Evolutionary conservation across 345 rosid species (phyloP).

Genomic region (Stellera chamaejasme): DNA sequence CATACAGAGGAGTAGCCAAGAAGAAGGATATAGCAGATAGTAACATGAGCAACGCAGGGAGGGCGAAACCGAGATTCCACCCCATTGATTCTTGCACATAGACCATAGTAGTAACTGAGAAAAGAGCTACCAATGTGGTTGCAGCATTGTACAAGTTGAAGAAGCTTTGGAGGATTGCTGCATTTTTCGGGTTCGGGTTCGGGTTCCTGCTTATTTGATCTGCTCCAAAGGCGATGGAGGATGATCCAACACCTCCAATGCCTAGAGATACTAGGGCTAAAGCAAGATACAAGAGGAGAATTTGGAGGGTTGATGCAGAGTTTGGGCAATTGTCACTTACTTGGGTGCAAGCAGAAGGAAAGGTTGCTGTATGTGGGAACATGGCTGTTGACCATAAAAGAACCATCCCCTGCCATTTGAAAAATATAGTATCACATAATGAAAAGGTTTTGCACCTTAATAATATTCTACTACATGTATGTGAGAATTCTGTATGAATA

Average conservation of each 20-base stretch:
- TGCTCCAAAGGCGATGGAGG: constrained; percentile 51
- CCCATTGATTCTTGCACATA: constrained; percentile 43
- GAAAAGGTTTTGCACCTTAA: neutral
- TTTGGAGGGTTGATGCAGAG: constrained; percentile 19
- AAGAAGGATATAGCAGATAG: constrained; percentile 34
- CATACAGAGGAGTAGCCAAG: constrained; percentile 34
- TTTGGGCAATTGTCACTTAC: constrained; percentile 10
- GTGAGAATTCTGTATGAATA: too few species aligned
- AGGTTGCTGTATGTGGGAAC: constrained; percentile 19
- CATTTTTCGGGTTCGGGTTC: neutral
- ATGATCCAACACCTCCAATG: constrained; percentile 53
- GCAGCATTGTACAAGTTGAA: constrained; percentile 44
- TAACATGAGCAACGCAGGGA: constrained; percentile 33
- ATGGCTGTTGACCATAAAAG: constrained; percentile 30
- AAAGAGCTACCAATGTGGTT: constrained; percentile 16
- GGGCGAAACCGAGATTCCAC: constrained; percentile 53
- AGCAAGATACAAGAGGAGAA: constrained; percentile 26
- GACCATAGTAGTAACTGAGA: constrained; percentile 32
- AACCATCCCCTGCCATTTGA: constrained; percentile 31
- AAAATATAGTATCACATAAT: neutral
- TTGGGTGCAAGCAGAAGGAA: constrained; percentile 22
- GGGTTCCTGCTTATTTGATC: constrained; percentile 27
- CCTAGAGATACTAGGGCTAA: constrained; percentile 43
- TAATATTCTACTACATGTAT: too few species aligned
- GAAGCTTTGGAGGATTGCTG: constrained; percentile 27